phyloP scores from a whole-genome alignment of 352 stramenopile genomes.

The Phytophthora ohioensis region DNA sequence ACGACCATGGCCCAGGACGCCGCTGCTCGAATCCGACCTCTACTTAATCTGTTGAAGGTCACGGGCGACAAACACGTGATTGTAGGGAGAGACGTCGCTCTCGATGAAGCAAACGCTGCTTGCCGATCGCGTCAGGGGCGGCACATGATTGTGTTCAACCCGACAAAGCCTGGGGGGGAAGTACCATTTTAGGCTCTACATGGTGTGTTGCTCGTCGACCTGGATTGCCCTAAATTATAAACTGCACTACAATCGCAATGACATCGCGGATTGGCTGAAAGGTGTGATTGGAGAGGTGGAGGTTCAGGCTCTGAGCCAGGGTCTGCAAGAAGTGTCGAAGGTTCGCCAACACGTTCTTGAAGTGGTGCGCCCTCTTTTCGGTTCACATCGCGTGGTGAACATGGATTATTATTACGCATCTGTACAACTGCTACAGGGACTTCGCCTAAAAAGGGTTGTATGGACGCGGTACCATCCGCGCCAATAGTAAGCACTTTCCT shows the following conservation, averaged over 20 bases:
- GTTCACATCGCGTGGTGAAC: not conserved
- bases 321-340: not conserved
- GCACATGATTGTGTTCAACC: constrained; percentile 5
- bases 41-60: not conserved
- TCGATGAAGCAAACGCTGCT: not conserved
- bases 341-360: not conserved
- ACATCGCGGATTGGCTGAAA: not conserved
- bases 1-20: not conserved
- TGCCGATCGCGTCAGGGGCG: constrained; percentile 9
- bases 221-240: constrained; percentile 6
- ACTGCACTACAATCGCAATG: not conserved
- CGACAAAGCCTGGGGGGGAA: constrained; percentile 1
- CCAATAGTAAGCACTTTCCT: not conserved
- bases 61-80: not conserved
- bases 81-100: not conserved
- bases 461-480: not conserved
- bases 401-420: not conserved
- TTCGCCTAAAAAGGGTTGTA: not conserved
- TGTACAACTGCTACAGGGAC: not conserved
- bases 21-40: not conserved
- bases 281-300: not conserved
- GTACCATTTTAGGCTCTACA: constrained; percentile 9
- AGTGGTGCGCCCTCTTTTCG: not conserved
- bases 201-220: constrained; percentile 4
- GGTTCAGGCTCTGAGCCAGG: not conserved